Conservation (phyloP, 208 protist species). For the Acanthamoeba lenticulata region DNA sequence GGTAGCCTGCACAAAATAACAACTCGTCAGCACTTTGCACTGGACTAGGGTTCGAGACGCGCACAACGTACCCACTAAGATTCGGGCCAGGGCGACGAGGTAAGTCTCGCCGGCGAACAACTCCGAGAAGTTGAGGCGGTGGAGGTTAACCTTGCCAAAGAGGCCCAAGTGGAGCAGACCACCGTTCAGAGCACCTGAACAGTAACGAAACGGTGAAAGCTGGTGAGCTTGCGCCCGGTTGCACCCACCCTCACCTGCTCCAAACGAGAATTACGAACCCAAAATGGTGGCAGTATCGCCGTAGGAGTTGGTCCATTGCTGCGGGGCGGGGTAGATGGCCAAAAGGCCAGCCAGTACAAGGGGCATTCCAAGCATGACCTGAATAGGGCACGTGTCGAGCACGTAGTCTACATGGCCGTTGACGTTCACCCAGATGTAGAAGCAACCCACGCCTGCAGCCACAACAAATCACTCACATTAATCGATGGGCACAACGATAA, state of each 20-base stretch:
- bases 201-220: no score
- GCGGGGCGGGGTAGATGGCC: neutral
- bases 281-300: conserved; percentile 6
- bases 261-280: neutral
- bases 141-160: neutral
- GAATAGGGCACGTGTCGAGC: neutral
- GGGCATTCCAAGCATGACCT: neutral
- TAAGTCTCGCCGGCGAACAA: neutral
- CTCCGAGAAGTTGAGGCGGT: neutral
- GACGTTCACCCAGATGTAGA: neutral
- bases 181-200: neutral
- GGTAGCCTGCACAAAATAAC: neutral
- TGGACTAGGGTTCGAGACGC: neutral
- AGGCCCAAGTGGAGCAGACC: neutral
- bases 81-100: neutral
- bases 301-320: neutral
- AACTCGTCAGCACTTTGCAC: neutral
- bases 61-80: neutral
- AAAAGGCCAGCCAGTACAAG: neutral
- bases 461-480: neutral
- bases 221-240: no score
- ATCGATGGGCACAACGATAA: neutral
- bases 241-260: no score
- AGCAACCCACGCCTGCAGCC: neutral
- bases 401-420: neutral